Evolutionary conservation across 306 rosid genomes (phyloP).

Genomic region (Gleditsia sinensis): DNA sequence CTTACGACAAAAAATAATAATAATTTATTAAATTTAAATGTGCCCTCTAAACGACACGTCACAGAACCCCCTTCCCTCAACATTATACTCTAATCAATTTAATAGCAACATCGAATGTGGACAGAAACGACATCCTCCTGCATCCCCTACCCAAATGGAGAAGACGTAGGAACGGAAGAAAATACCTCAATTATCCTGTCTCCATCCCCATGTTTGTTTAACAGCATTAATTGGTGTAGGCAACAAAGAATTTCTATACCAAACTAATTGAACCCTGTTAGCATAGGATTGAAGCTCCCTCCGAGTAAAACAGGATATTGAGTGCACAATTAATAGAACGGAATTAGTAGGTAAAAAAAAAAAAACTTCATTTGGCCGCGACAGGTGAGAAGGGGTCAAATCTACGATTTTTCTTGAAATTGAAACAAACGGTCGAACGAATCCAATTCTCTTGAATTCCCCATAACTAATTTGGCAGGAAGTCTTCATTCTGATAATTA

Average conservation of each 20-base stretch:
- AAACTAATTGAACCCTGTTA: too few species aligned
- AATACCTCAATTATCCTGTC: background rate
- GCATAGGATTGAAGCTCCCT: background rate
- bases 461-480: conserved; percentile 25
- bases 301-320: background rate
- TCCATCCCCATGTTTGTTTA: background rate
- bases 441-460: conserved; percentile 1
- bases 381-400: conserved; percentile 13
- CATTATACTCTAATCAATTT: background rate
- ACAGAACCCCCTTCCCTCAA: too few species aligned
- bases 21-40: conserved; percentile 4
- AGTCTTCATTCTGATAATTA: background rate
- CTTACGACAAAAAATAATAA: too few species aligned
- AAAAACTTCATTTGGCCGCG: background rate
- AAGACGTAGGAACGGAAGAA: background rate
- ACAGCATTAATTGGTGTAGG: too few species aligned
- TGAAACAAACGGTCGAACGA: conserved; percentile 33
- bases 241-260: too few species aligned
- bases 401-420: conserved; percentile 10
- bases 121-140: background rate
- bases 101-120: background rate
- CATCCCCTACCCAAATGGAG: background rate
- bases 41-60: background rate
- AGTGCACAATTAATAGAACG: background rate
- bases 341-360: too few species aligned